A percentile compares a stretch with the other conserved stretches of the same genome.
Conservation (phyloP, 495 filamentous ascomycete genomes). For the Neurospora intermedia region DNA sequence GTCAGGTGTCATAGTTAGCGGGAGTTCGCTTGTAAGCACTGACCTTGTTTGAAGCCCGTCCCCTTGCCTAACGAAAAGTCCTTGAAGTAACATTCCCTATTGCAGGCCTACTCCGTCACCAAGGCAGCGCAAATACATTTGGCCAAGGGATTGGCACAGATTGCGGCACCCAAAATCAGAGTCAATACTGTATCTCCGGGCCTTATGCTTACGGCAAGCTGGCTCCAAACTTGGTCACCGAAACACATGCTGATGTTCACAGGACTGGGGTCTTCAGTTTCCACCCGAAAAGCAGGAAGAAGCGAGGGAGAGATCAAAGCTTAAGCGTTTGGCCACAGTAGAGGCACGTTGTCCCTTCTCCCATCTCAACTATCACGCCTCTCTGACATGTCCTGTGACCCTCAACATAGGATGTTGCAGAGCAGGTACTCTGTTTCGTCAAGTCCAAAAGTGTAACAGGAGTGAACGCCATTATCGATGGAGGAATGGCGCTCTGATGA, state of each 20-base stretch:
- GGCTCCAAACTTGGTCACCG: not conserved
- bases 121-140: conserved; percentile 51
- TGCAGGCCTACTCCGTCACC: conserved; percentile 39
- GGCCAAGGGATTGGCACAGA: conserved; percentile 37
- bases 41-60: no score
- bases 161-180: conserved; percentile 40
- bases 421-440: conserved; percentile 35
- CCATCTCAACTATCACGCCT: not conserved
- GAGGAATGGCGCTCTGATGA: conserved; percentile 21
- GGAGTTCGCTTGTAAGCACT: conserved; percentile 34
- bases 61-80: no score
- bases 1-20: conserved; percentile 42
- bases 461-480: conserved; percentile 34
- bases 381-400: not conserved
- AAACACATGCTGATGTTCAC: not conserved
- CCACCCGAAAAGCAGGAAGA: conserved; percentile 32
- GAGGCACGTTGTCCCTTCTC: conserved; percentile 25
- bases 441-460: conserved; percentile 33
- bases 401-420: conserved; percentile 29
- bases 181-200: conserved; percentile 46
- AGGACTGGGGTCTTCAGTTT: conserved; percentile 46
- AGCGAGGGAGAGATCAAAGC: conserved; percentile 32
- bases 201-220: conserved; percentile 35
- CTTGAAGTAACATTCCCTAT: not conserved
- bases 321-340: conserved; percentile 41